These are phyloP conservation scores for Fusarium sp. DNA, from an alignment of 2,329 filamentous ascomycete genomes.

Conservation along the genomic window DNA sequence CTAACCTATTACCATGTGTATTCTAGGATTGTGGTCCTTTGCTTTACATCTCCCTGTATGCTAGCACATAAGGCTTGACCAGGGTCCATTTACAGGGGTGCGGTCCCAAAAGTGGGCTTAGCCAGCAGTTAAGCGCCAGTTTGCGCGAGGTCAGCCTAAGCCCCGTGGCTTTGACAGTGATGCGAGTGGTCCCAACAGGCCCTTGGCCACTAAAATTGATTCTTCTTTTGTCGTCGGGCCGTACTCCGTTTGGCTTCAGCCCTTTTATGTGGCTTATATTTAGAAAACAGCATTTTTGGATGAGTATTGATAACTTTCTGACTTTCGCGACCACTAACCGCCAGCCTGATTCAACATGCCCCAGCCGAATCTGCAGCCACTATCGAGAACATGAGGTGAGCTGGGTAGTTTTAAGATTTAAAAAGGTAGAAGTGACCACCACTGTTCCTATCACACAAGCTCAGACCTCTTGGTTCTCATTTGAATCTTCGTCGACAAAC, in stretches of 20 bases:
- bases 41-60: too few species aligned
- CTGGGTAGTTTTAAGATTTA: background rate
- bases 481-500: background rate
- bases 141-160: background rate
- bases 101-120: background rate
- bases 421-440: background rate
- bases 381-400: background rate
- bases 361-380: background rate
- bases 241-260: background rate
- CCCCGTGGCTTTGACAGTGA: background rate
- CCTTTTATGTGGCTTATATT: background rate
- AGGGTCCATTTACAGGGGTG: background rate
- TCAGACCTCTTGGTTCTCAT: background rate
- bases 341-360: background rate
- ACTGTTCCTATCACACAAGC: background rate
- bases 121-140: background rate
- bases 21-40: too few species aligned
- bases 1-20: too few species aligned
- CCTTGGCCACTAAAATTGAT: background rate
- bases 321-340: background rate
- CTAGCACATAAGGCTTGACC: too few species aligned
- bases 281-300: background rate
- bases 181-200: background rate
- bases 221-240: background rate
- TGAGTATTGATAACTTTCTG: background rate